A percentile compares a stretch with the other conserved stretches of the same genome.
These are phyloP conservation scores for Malus asiatica DNA, from an alignment of 306 rosid genomes.

Conservation along the genomic window DNA sequence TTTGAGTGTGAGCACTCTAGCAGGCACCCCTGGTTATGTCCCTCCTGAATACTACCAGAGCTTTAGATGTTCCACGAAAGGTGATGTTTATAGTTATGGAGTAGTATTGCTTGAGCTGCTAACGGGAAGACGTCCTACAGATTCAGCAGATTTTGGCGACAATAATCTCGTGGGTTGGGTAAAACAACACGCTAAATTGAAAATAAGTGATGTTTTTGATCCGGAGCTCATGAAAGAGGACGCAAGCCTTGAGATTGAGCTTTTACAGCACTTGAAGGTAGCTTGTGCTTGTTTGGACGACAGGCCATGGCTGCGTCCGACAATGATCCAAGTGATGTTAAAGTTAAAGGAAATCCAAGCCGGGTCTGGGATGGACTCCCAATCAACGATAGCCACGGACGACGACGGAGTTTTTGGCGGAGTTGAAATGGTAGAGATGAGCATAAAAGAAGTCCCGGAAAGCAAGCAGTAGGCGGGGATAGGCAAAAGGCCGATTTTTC, in stretches of 20 bases:
- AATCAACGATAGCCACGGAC: conserved; percentile 51
- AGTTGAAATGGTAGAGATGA: conserved; percentile 78
- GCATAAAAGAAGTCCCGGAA: conserved; percentile 82
- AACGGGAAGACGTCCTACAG: conserved; percentile 84
- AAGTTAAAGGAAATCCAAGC: conserved; percentile 93
- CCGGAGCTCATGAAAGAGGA: conserved; percentile 85
- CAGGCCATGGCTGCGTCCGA: conserved; percentile 68
- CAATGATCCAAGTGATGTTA: conserved; percentile 87
- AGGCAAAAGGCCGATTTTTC: conserved; percentile 2
- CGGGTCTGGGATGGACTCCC: conserved; percentile 81
- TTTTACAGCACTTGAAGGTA: conserved; percentile 72
- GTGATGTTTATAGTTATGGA: conserved; percentile 92
- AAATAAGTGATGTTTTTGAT: conserved; percentile 71
- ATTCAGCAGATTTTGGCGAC: conserved; percentile 87
- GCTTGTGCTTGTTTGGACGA: conserved; percentile 90
- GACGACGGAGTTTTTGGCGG: conserved; percentile 52
- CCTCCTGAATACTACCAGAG: conserved; percentile 98
- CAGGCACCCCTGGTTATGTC: conserved; percentile 95
- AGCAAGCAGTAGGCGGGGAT: conserved; percentile 37
- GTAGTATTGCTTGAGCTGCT: conserved; percentile 86
- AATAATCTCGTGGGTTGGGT: conserved; percentile 99
- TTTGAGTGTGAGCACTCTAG: conserved; percentile 91
- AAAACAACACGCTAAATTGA: conserved; percentile 78
- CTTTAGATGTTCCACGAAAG: conserved; percentile 82
- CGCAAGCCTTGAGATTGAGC: conserved; percentile 68